Percentiles rank a stretch among this genome's conserved stretches.
phyloP scores from a whole-genome alignment of 768 basidiomycete species.

The Clitopilus passeckerianus region DNA sequence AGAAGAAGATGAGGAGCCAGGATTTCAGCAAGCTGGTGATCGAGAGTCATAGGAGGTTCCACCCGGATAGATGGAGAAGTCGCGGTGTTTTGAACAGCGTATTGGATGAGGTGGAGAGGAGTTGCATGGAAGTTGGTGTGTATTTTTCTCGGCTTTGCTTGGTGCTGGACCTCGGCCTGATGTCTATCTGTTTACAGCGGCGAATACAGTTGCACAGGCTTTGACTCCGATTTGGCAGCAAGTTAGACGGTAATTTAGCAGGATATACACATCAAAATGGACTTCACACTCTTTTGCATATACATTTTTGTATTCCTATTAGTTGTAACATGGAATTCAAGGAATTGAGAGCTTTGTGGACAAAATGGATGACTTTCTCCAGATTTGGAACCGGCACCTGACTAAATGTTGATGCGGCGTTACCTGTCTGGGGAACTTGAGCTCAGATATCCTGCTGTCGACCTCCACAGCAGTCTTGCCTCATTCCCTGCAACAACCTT shows the following conservation, averaged over 20 bases:
- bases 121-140: constrained; percentile 62
- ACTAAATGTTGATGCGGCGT: neutral
- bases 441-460: neutral
- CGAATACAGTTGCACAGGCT: constrained; percentile 70
- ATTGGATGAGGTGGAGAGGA: constrained; percentile 50
- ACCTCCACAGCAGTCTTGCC: neutral
- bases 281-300: neutral
- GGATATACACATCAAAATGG: neutral
- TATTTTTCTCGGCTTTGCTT: constrained; percentile 2
- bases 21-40: constrained; percentile 65
- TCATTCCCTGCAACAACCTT: neutral
- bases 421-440: neutral
- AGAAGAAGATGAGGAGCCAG: constrained; percentile 45
- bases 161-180: neutral
- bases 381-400: neutral
- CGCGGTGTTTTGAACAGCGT: constrained; percentile 57
- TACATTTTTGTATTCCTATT: neutral
- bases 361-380: neutral
- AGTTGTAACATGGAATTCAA: neutral
- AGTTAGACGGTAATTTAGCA: constrained; percentile 14
- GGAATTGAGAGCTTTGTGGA: neutral
- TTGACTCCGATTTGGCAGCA: constrained; percentile 65
- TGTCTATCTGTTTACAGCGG: constrained; percentile 20
- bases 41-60: constrained; percentile 70
- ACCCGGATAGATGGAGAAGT: constrained; percentile 77